Conservation (phyloP, 345 rosid species). For the Heritiera littoralis region DNA sequence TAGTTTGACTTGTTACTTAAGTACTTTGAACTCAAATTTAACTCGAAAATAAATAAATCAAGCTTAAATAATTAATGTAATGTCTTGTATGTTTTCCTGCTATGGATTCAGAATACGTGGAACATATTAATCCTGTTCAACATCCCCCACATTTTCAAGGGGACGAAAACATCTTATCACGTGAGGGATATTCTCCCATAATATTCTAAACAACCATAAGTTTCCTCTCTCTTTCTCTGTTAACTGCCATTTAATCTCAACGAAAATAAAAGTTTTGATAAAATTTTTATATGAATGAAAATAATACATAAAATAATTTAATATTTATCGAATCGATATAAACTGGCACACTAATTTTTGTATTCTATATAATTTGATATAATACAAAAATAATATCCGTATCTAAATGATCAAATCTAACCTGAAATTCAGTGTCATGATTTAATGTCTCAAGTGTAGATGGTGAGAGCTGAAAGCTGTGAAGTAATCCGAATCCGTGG, state of each 20-base stretch:
- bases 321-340: too few species aligned
- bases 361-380: too few species aligned
- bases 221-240: neutral
- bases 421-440: neutral
- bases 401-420: too few species aligned
- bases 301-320: too few species aligned
- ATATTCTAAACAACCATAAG: neutral
- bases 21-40: too few species aligned
- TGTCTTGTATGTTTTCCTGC: neutral
- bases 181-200: constrained; percentile 24
- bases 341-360: too few species aligned
- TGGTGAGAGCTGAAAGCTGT: constrained; percentile 17
- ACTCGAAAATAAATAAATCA: too few species aligned
- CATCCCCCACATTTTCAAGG: neutral
- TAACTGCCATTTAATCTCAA: neutral
- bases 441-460: neutral
- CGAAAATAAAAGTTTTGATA: too few species aligned
- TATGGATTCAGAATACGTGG: neutral
- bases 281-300: too few species aligned
- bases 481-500: constrained; percentile 18
- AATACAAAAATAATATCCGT: too few species aligned
- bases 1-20: too few species aligned
- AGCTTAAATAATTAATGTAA: too few species aligned
- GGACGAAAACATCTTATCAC: neutral
- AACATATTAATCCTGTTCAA: neutral